phyloP scores from a whole-genome alignment of 441 rosid genomes.

The Isatis lusitanica region DNA sequence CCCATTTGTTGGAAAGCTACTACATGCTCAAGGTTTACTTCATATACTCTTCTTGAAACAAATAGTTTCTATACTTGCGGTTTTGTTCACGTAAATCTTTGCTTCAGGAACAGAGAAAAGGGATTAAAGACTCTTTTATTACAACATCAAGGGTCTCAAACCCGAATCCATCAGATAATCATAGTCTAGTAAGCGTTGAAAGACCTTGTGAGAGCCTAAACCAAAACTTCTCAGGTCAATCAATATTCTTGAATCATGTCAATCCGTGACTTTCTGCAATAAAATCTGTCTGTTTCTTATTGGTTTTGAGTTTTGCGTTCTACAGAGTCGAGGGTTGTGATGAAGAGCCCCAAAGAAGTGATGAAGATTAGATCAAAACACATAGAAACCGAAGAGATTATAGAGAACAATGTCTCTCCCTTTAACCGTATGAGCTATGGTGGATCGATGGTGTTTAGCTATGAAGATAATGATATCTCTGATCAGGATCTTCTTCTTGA shows the following conservation, averaged over 20 bases:
- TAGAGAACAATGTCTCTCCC: constrained; percentile 65
- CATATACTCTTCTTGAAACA: constrained; percentile 4
- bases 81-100: constrained; percentile 18
- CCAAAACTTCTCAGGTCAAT: constrained; percentile 37
- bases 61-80: constrained; percentile 7
- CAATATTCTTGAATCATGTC: constrained; percentile 16
- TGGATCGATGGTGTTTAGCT: constrained; percentile 57
- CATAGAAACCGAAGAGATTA: constrained; percentile 48
- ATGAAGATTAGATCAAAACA: constrained; percentile 44
- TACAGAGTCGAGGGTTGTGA: constrained; percentile 53
- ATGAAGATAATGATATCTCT: constrained; percentile 58
- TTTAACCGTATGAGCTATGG: constrained; percentile 75
- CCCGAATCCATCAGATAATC: constrained; percentile 12
- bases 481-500: constrained; percentile 85
- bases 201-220: constrained; percentile 33
- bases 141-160: constrained; percentile 18
- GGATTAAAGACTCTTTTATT: constrained; percentile 11
- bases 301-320: constrained; percentile 7
- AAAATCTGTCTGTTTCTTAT: constrained; percentile 22
- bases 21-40: constrained; percentile 63
- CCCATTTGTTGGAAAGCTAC: constrained; percentile 68
- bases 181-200: constrained; percentile 21
- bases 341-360: constrained; percentile 67
- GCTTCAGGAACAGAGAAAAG: constrained; percentile 18
- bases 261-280: not conserved